Base-by-base conservation (phyloP, 805 yeast genomes). In the Nakazawaea molendinolei region DNA sequence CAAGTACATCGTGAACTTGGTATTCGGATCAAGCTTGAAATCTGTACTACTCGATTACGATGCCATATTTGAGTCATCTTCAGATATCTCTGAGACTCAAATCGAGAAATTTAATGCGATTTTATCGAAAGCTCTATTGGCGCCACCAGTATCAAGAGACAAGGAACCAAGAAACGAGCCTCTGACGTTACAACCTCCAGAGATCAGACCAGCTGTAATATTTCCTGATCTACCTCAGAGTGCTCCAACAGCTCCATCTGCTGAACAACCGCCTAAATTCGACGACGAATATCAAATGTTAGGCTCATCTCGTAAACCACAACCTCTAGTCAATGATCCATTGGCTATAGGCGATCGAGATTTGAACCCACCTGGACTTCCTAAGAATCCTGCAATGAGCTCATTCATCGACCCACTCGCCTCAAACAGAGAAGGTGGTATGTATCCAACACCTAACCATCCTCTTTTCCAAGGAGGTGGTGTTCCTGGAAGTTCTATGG, bases 381-480 rank as follows among this genome's bases (percentile, higher is more conserved):
- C 43, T 13, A 51, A 55, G 36, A 49, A 67, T 35, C 79, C 79
- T 3, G 43, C 46, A 2, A 41, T 71, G 43, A 53, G 53, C 38
- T 72, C 74, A 1, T 63, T 46, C 29, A 25, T 67, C 4, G 76
- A 69, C 44, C 76, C 76, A 3, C 44, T 52, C 5, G 38, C 45
- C 3, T 33, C 41, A 0, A 36, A 42, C 21, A 13, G 39, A 4
- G 41, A 38, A 21, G 73, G 74, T 10, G 82, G 81, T 0, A 74
- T 76, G 82, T 55, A 68, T 37, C 76, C 78, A 1, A 61, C 71
- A 4, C 47, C 61, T 2, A 51, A 66, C 29, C 79, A 76, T 47
- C 80, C 79, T 1, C 38, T 76, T 7, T 76, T 75, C 44, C 36
- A 33, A 16, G 35, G 49, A 12, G 37, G 39, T 3, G 30, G 60